Evolutionary conservation across 2,329 filamentous ascomycete species (phyloP).

Genomic region (Thielaviopsis ethacetica): DNA sequence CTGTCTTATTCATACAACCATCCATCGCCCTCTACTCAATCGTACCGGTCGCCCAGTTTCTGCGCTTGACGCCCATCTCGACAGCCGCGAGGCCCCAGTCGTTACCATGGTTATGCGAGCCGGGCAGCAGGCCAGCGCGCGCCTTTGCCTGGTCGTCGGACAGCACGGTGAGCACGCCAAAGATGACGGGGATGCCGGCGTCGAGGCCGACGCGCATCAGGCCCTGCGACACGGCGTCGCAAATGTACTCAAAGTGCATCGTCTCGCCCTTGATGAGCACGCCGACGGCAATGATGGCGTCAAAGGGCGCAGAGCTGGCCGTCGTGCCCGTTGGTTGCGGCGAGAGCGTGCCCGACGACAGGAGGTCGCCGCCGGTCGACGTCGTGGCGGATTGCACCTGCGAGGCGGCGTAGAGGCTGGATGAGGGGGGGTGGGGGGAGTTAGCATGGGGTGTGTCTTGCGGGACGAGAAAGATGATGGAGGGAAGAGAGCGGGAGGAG

Average conservation of each 20-base stretch:
- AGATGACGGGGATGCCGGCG: slow-evolving; percentile 73
- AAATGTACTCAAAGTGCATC: slow-evolving; percentile 99
- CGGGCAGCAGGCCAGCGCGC: slow-evolving; percentile 63
- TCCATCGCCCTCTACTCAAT: slow-evolving; percentile 21
- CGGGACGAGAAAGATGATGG: not conserved
- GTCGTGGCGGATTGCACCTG: slow-evolving; percentile 62
- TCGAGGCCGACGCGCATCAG: slow-evolving; percentile 92
- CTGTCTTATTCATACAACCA: not conserved
- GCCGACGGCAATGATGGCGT: slow-evolving; percentile 87
- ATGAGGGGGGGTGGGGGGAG: not conserved
- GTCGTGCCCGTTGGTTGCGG: slow-evolving; percentile 24
- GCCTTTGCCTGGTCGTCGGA: slow-evolving; percentile 75
- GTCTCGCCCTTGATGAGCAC: slow-evolving; percentile 97
- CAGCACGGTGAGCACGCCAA: slow-evolving; percentile 80
- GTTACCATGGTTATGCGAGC: slow-evolving; percentile 94
- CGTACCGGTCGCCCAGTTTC: slow-evolving; percentile 61
- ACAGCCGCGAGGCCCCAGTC: slow-evolving; percentile 94
- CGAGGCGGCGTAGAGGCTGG: slow-evolving; percentile 66
- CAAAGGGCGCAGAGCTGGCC: slow-evolving; percentile 50
- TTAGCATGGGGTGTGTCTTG: not conserved
- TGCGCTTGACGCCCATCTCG: slow-evolving; percentile 80
- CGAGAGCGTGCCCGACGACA: slow-evolving; percentile 48
- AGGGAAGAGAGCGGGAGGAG: not conserved
- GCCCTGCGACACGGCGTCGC: slow-evolving; percentile 76
- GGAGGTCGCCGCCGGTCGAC: slow-evolving; percentile 57